Evolutionary conservation across 176 grass and related monocot species (phyloP), one percentile per base, ranked within the genome.

Genomic region (Lolium rigidum): DNA sequence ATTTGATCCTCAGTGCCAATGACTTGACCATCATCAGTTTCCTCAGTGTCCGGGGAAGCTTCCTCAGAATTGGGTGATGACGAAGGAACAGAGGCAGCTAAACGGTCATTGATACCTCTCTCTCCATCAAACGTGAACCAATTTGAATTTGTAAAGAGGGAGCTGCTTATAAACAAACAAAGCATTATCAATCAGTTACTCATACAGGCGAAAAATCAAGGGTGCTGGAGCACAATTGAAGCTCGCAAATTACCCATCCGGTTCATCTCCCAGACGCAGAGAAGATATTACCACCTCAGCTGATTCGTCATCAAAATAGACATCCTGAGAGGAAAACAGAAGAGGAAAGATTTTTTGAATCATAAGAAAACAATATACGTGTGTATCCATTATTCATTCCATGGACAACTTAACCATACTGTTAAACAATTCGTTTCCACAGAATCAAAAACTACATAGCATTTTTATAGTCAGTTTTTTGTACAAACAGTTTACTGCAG

Each of bases 41-140:
- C 90, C 75, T 91, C 84, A 0, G 44, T 74, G 50, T 81, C 76
- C 18, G 78, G 62, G 22, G 76, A 88, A 72, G 31, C 69, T n/a
- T 85, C 90, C 82, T 84, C 78, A 38, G 92, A 96, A 80, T 97
- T 92, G 10, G 90, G 90, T 10, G 91, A 97, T 52, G 92, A 84
- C 13, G 94, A 97, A 79, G 94, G 85, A 84, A 86, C 56, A 55
- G 91, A 92, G 28, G 73, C 91, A 76, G 74, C 76, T 79, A 86
- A 87, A 89, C 79, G 86, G 60, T 91, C 90, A 82, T 82, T 92
- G 46, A 63, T 90, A 28, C 87, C 92, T 76, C 90, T 92, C 82
- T 99, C 97, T 50, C 91, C 92, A 90, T 99, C 97, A 86, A 96
- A 99, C 26, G 97, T 91, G 90, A 99, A 99, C 92, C 94, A 99